Conservation (phyloP, 345 rosid genomes). For the Ceriops zippeliana region DNA sequence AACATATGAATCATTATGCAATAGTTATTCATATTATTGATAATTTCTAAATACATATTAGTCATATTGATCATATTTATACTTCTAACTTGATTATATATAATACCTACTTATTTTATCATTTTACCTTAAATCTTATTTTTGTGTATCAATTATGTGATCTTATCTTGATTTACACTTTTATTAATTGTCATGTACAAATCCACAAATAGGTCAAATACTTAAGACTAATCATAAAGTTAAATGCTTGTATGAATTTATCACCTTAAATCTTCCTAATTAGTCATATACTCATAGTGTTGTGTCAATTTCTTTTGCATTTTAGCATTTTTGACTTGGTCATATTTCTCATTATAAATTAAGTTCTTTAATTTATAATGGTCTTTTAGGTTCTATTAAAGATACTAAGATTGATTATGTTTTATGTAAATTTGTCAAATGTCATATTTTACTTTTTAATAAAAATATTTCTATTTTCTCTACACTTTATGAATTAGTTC, state of each 20-base stretch:
- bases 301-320: rapidly evolving
- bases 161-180: background rate
- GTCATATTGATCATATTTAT: background rate
- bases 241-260: background rate
- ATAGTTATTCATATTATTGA: background rate
- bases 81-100: background rate
- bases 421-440: background rate
- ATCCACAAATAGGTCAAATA: background rate
- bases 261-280: background rate
- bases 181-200: no score
- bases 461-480: background rate
- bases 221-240: background rate
- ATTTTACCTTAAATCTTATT: background rate
- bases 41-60: background rate
- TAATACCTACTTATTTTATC: background rate
- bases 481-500: background rate
- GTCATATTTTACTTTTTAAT: background rate
- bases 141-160: background rate
- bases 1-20: background rate
- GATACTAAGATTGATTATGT: background rate
- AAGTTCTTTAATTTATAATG: background rate
- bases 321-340: background rate
- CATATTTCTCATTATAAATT: background rate
- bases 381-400: background rate
- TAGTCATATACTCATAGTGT: background rate